phyloP scores from a whole-genome alignment of 2,329 filamentous ascomycete genomes.

The Moelleriella libera region DNA sequence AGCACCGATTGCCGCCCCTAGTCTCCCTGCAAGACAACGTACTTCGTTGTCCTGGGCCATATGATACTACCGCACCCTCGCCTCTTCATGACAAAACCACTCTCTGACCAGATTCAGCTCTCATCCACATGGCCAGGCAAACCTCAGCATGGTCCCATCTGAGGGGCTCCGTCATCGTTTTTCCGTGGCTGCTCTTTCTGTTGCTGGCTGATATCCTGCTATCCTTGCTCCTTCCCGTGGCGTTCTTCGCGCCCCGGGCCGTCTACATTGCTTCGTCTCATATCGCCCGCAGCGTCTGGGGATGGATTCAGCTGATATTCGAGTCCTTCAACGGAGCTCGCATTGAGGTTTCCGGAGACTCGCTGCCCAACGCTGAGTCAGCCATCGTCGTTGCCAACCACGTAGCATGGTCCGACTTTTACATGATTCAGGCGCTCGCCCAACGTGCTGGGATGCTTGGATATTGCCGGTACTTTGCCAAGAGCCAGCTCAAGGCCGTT shows the following conservation, averaged over 20 bases:
- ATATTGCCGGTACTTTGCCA: constrained; percentile 49
- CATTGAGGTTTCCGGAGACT: constrained; percentile 38
- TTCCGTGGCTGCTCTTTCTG: constrained; percentile 40
- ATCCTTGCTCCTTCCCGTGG: constrained; percentile 32
- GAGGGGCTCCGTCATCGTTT: constrained; percentile 26
- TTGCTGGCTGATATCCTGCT: constrained; percentile 35
- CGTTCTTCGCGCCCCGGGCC: constrained; percentile 29
- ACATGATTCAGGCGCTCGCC: constrained; percentile 47
- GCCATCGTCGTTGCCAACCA: constrained; percentile 48
- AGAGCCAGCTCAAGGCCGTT: constrained; percentile 41
- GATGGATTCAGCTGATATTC: constrained; percentile 43
- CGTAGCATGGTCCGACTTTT: constrained; percentile 49
- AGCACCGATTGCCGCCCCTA: background rate
- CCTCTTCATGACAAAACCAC: background rate
- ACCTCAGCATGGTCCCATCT: constrained; percentile 17
- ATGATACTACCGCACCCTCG: background rate
- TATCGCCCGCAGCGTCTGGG: constrained; percentile 40
- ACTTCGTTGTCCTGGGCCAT: background rate
- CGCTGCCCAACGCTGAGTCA: constrained; percentile 37
- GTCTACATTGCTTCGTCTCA: constrained; percentile 40
- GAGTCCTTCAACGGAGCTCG: constrained; percentile 35
- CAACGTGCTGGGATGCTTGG: constrained; percentile 40
- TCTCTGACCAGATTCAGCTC: background rate
- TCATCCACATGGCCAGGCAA: constrained; percentile 5
- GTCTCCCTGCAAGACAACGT: background rate